Base-by-base conservation (phyloP, 108 stramenopile genomes). In the Skeletonema potamos region DNA sequence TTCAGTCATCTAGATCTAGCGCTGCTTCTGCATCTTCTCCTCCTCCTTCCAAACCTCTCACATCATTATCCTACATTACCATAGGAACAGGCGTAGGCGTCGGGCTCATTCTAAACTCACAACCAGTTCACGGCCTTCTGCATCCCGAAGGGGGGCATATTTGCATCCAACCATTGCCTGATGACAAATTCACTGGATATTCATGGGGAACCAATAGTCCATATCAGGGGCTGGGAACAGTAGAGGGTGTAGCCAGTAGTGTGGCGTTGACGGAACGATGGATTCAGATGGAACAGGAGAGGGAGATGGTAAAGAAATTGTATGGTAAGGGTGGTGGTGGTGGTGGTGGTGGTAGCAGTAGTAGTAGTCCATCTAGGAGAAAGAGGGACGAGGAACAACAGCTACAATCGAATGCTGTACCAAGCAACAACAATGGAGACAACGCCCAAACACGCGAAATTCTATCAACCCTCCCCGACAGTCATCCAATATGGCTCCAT, bases 31-130 rank as follows among this genome's bases (percentile, higher is more conserved):
- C n/a, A n/a, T n/a, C n/a, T n/a, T n/a, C n/a, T n/a, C n/a, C n/a
- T n/a, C n/a, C n/a, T 37, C 12, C 36, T 32, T 32, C 30, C 36
- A 46, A 56, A 24, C 59, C 55, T 24, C 39, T 82, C 0, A 79
- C 82, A 29, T 94, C 90, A 6, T 67, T 84, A 27, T 87, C 93
- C 7, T 97, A 99, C 84, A 76, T 97, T 27, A 97, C 98, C 7
- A 84, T 97, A 6, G 98, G 98, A 8, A 99, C 98, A 8, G 98
- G 98, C 26, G 85, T 97, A 0, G 98, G 98, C 3, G 98, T 99
- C 10, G 98, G 98, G 0, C 80, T 99, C 51, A 87, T 97, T 22
- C 64, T 99, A 10, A 92, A 97, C 73, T 82, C 84, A 27, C 36
- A 74, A 46, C 74, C 92, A 5, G 92, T 99, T 0, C 95, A 97